A percentile compares a stretch with the other conserved stretches of the same genome.
Evolutionary conservation across 768 basidiomycete species (phyloP).

Genomic region (Collybiopsis confluens): DNA sequence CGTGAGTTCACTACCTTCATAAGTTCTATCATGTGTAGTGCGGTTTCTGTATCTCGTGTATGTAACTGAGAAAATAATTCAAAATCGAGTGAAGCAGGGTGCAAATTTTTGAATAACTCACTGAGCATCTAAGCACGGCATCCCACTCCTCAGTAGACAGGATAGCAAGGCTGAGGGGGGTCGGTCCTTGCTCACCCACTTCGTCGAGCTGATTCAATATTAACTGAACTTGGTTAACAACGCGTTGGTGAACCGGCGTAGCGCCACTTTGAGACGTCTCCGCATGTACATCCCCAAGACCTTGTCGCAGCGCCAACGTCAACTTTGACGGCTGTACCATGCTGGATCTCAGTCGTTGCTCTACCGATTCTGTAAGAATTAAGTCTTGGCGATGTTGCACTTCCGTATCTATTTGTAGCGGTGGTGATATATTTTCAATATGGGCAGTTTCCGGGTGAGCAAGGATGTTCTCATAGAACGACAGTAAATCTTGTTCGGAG

Average conservation of each 20-base stretch:
- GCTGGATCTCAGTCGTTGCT: conserved; percentile 26
- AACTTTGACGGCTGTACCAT: conserved; percentile 8
- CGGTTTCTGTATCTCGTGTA: conserved; percentile 42
- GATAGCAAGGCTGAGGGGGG: conserved; percentile 24
- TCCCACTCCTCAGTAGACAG: conserved; percentile 51
- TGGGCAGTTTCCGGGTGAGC: conserved; percentile 20
- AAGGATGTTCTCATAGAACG: conserved; percentile 42
- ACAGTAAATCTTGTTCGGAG: conserved; percentile 38
- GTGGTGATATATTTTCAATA: conserved; percentile 12
- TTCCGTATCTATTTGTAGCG: not conserved
- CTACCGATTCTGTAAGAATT: conserved; percentile 26
- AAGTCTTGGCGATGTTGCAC: conserved; percentile 28
- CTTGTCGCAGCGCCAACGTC: not conserved
- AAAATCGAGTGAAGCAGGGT: no score
- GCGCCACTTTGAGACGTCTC: not conserved
- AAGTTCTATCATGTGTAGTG: conserved; percentile 45
- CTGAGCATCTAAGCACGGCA: conserved; percentile 48
- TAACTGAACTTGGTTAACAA: not conserved
- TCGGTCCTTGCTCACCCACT: conserved; percentile 3
- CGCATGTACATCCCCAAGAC: not conserved
- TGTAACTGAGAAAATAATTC: conserved; percentile 33
- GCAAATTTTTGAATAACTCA: conserved; percentile 29
- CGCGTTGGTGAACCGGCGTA: not conserved
- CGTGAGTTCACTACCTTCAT: conserved; percentile 46
- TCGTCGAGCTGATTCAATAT: conserved; percentile 1